A percentile compares a stretch with the other conserved stretches of the same genome.
These are phyloP conservation scores for Myxozyma kluyveri DNA, from an alignment of 805 yeast genomes.

Conservation along the genomic window DNA sequence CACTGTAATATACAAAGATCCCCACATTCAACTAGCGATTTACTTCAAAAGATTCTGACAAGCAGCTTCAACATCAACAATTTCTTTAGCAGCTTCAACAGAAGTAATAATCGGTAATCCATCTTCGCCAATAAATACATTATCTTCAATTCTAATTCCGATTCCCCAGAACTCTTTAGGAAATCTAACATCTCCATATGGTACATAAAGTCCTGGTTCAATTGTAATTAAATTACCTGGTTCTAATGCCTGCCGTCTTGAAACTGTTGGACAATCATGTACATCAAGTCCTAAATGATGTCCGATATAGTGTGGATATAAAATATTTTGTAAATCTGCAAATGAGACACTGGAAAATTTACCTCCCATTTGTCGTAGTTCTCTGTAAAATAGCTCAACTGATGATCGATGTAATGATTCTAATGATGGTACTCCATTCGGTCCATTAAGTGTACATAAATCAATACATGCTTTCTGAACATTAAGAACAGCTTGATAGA, in stretches of 20 bases:
- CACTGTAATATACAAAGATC: no score
- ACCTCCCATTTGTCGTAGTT: constrained; percentile 66
- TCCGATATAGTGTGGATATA: constrained; percentile 94
- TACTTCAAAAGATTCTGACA: constrained; percentile 32
- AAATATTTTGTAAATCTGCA: constrained; percentile 34
- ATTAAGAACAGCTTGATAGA: constrained; percentile 82
- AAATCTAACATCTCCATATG: constrained; percentile 59
- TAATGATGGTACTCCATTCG: constrained; percentile 48
- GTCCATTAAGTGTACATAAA: constrained; percentile 47
- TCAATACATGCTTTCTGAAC: constrained; percentile 78
- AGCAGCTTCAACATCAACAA: constrained; percentile 76
- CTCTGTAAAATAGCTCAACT: constrained; percentile 55
- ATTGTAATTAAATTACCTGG: constrained; percentile 85
- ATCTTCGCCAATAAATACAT: constrained; percentile 70
- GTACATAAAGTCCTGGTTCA: constrained; percentile 94
- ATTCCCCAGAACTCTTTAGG: constrained; percentile 81
- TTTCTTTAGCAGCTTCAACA: constrained; percentile 80
- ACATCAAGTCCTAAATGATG: constrained; percentile 83
- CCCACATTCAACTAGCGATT: no score
- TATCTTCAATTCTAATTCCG: constrained; percentile 94
- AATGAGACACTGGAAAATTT: constrained; percentile 38
- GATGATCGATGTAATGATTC: constrained; percentile 75
- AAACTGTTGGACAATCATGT: constrained; percentile 70
- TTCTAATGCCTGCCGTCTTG: constrained; percentile 53
- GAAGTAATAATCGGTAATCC: constrained; percentile 60